Evolutionary conservation across 23 red algal species (phyloP), one percentile per base, ranked within the genome.

Genomic region (Gracilaria gracilis): DNA sequence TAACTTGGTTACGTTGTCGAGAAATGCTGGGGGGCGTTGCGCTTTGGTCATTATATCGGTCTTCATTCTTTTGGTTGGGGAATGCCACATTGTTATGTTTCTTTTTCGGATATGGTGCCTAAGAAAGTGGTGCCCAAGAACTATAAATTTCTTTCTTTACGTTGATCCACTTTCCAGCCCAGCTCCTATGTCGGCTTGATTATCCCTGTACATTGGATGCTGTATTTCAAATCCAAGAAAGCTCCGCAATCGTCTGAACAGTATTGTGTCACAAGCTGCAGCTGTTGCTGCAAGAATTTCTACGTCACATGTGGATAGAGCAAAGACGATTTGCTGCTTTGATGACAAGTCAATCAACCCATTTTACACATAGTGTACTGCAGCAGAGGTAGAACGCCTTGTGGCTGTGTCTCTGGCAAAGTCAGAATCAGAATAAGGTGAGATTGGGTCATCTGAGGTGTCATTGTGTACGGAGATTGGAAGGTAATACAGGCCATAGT

Each of bases 111-210:
- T 32, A 21, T 86, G 61, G 51, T 75, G 21, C 23, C 32, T 28
- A 21, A 86, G 20, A n/a, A 28, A 70, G 11, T 75, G 66, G 55
- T 72, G 83, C 31, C 83, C 65, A 36, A 71, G 49, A 21, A 75
- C 66, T 42, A 86, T 86, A 44, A 53, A 71, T 38, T 86, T 75
- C 20, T 65, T 35, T 27, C 36, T 20, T 53, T 86, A 58, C 12
- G 83, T 86, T 28, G 61, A 19, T 6, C 83, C 47, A 2, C 20
- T 6, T 6, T 49, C 4, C 12, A 29, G 42, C 1, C 2, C 74
- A 5, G 39, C 28, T 17, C 6, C 46, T 16, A 51, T 79, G 1
- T 40, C 74, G 9, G 74, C 74, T 57, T 79, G 74, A 32, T 51
- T 79, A 12, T 79, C 74, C 2, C 50, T 53, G 34, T 3, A 2